A percentile compares a stretch with the other conserved stretches of the same genome.
These are phyloP conservation scores for Paramecium caudatum DNA, from an alignment of 73 alveolate species.

Conservation along the genomic window DNA sequence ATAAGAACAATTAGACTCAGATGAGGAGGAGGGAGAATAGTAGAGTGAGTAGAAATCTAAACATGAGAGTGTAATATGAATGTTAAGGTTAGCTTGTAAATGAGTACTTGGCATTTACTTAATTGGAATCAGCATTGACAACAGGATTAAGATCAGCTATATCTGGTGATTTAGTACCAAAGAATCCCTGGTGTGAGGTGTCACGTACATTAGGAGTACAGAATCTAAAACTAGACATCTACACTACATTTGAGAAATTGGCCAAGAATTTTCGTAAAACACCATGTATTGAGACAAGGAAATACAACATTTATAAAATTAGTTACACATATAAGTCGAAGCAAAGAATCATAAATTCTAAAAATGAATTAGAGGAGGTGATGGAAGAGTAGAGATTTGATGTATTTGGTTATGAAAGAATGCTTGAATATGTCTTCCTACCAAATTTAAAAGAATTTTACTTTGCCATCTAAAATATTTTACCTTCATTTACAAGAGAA, in stretches of 20 bases:
- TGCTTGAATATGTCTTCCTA: conserved; percentile 64
- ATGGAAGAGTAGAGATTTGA: conserved; percentile 43
- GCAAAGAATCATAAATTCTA: not conserved
- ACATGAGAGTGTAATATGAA: not conserved
- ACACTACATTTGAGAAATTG: conserved; percentile 59
- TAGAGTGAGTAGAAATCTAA: conserved; percentile 40
- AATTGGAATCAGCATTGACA: conserved; percentile 54
- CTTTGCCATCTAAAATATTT: conserved; percentile 37
- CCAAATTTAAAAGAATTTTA: conserved; percentile 64
- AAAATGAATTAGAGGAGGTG: conserved; percentile 38
- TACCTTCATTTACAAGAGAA: conserved; percentile 59
- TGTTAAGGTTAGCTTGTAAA: conserved; percentile 24
- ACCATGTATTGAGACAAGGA: conserved; percentile 24
- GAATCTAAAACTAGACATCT: conserved; percentile 60
- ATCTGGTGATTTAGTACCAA: conserved; percentile 64
- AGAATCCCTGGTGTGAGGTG: conserved; percentile 74
- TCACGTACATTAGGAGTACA: conserved; percentile 55
- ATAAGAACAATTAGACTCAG: conserved; percentile 10
- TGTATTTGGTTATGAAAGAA: conserved; percentile 61
- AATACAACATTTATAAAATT: conserved; percentile 33
- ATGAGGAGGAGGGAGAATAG: conserved; percentile 14
- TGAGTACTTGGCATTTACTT: conserved; percentile 60
- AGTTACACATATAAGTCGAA: not conserved
- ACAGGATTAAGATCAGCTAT: conserved; percentile 66
- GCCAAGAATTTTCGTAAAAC: conserved; percentile 69